Conservation (phyloP, 192 early-diverging fungal species). For the Coemansia sp. region DNA sequence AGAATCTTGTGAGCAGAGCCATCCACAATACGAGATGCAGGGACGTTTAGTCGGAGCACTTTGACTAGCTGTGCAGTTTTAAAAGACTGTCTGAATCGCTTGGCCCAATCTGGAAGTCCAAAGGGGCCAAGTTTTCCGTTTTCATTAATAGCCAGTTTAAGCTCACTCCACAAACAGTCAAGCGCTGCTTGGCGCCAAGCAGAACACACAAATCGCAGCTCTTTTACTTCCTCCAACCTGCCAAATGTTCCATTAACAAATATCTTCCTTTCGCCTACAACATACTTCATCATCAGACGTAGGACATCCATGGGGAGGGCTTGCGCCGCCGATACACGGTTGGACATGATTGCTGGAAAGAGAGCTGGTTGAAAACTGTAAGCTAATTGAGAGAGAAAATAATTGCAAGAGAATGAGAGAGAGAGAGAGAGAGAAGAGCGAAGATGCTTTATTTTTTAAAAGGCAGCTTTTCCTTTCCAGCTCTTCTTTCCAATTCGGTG, state of each 20-base stretch:
- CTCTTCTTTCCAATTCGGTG: no score
- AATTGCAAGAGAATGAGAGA: not conserved
- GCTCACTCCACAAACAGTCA: not conserved
- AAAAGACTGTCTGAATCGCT: not conserved
- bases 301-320: not conserved
- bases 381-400: not conserved
- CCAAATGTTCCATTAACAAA: not conserved
- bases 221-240: not conserved
- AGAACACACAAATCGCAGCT: not conserved
- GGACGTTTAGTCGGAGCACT: not conserved
- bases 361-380: not conserved
- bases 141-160: not conserved
- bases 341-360: not conserved
- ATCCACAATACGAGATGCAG: not conserved
- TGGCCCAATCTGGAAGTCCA: not conserved
- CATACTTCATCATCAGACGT: not conserved
- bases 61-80: not conserved
- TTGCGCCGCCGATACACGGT: not conserved
- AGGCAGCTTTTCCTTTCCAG: not conserved
- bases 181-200: not conserved
- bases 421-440: not conserved
- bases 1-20: not conserved
- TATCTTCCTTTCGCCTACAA: not conserved
- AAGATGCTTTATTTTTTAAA: not conserved
- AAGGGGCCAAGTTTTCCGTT: not conserved